Evolutionary conservation across 75 land plant genomes (phyloP), one percentile per base, ranked within the genome.

Genomic region (Selaginella tamariscina): DNA sequence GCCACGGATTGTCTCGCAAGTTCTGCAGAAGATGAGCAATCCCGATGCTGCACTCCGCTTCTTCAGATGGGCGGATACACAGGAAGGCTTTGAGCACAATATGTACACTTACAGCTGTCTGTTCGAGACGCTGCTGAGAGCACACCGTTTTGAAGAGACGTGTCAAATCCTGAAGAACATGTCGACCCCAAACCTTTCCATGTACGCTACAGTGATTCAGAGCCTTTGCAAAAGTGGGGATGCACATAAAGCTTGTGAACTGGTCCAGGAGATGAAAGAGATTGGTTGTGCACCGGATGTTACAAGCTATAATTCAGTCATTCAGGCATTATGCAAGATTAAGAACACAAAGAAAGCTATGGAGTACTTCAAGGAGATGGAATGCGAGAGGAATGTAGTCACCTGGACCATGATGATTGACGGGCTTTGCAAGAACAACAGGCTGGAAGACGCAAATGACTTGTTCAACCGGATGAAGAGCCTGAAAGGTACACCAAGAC

Each of bases 21-120:
- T 70, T 26, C 54, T 75, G 24, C 21, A 65, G 23, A 8, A n/a
- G 30, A 71, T 69, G 30, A 27, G 31, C 18, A 56, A 70, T 62
- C 71, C 71, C 1, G 56, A 55, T 27, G 65, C 39, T 26, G 55
- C 68, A 32, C 72, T 75, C 30, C 55, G 55, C 72, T 75, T 75
- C 71, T 75, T 75, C 68, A 29, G 30, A 30, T 75, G 77, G 72
- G 72, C 77, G 13, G 44, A 39, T 13, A 32, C 21, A 55, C 76
- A 63, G 49, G 11, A 39, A 15, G 49, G 49, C 49, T 39, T 39
- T 15, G 49, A 39, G 5, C 49, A 39, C 49, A 39, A 39, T 15
- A 15, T 39, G 11, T 39, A 39, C 49, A 39, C 49, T 15, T 39
- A 39, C 49, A 39, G 15, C 15, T 15, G 49, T 15, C 49, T 39